Conservation (phyloP, 192 early-diverging fungal genomes). For the Entomortierella parvispora region DNA sequence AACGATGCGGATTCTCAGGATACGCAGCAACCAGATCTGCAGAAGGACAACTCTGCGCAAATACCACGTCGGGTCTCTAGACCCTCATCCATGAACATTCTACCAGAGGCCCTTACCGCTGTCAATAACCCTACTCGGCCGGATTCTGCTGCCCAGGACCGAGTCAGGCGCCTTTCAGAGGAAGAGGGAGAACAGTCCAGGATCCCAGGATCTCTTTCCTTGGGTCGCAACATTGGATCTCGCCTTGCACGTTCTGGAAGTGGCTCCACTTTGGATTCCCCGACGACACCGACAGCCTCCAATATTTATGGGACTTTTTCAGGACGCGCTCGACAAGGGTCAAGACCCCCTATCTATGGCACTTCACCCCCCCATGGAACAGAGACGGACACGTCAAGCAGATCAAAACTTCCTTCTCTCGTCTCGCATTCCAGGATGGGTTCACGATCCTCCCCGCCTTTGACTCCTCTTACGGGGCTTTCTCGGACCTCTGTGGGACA, state of each 20-base stretch:
- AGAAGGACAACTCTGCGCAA: background rate
- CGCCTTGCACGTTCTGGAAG: slow-evolving; percentile 29
- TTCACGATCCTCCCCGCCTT: slow-evolving; percentile 17
- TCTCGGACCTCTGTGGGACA: slow-evolving; percentile 7
- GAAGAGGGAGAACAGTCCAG: slow-evolving; percentile 18
- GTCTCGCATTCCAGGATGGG: slow-evolving; percentile 1
- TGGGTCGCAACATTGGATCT: slow-evolving; percentile 18
- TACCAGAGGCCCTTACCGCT: slow-evolving; percentile 43
- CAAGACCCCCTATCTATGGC: background rate
- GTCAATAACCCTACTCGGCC: slow-evolving; percentile 35
- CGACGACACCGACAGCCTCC: slow-evolving; percentile 25
- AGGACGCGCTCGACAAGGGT: slow-evolving; percentile 9
- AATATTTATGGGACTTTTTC: slow-evolving; percentile 27
- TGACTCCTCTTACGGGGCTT: background rate
- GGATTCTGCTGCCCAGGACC: slow-evolving; percentile 5
- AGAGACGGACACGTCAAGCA: background rate
- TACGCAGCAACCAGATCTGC: slow-evolving; percentile 1
- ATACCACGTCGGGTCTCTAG: slow-evolving; percentile 1
- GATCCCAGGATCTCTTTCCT: slow-evolving; percentile 8
- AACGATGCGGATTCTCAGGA: background rate
- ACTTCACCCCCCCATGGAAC: background rate
- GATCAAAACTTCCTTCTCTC: slow-evolving; percentile 4
- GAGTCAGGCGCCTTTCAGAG: slow-evolving; percentile 24
- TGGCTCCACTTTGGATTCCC: slow-evolving; percentile 1
- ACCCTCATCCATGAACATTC: slow-evolving; percentile 31